Conservation (phyloP, 306 rosid genomes). For the Lagenaria siceraria region DNA sequence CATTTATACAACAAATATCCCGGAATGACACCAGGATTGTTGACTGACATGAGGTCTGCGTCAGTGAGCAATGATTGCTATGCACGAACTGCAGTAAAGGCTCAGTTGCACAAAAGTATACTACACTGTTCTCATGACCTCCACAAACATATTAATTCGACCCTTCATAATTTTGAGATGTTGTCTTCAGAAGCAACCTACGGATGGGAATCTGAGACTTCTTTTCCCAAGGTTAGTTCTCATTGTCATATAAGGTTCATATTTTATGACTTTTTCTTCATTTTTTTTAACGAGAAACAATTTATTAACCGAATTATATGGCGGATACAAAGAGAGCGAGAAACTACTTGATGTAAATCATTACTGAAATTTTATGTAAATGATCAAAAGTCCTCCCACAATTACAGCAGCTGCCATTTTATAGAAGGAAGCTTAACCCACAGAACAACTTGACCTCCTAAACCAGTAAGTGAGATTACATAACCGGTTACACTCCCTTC, state of each 20-base stretch:
- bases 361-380: background rate
- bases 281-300: background rate
- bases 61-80: slow-evolving; percentile 67
- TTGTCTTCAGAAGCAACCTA: slow-evolving; percentile 29
- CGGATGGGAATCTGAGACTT: slow-evolving; percentile 58
- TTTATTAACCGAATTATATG: background rate
- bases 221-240: slow-evolving; percentile 62
- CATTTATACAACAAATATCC: slow-evolving; percentile 48
- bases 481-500: background rate
- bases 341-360: background rate
- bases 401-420: background rate
- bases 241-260: background rate
- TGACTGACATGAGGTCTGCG: slow-evolving; percentile 77
- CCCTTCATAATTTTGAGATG: slow-evolving; percentile 19
- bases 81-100: slow-evolving; percentile 49
- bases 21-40: slow-evolving; percentile 45
- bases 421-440: background rate
- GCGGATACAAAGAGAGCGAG: background rate
- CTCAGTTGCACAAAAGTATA: slow-evolving; percentile 44
- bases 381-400: background rate
- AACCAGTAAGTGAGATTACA: background rate
- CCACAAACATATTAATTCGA: slow-evolving; percentile 30
- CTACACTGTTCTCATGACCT: slow-evolving; percentile 45
- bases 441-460: background rate
- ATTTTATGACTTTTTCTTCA: background rate